Base-by-base conservation (phyloP, 768 basidiomycete species). In the Plicaturopsis crispa region DNA sequence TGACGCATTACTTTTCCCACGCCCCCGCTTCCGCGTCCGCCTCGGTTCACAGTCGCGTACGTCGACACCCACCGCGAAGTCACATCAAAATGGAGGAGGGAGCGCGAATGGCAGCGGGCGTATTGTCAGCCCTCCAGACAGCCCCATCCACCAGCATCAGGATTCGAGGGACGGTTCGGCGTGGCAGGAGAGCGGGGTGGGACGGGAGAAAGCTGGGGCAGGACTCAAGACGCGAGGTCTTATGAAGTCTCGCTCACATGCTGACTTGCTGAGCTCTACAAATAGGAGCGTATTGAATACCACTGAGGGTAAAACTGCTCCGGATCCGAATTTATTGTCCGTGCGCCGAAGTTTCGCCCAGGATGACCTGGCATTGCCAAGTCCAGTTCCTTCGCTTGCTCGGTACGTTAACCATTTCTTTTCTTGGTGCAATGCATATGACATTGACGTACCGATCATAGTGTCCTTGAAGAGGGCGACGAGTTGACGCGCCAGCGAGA, bases 1-100 rank as follows among this genome's bases (percentile, higher is more conserved):
- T 57, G 84, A 88, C 45, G 84, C 84, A 1, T 49, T 88, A 6
- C 56, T 88, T 18, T 80, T 87, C 40, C 86, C 86, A 3, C 73
- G 83, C 1, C 86, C 86, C 10, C 67, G 84, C 36, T 72, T 89
- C 48, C 75, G 71, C 51, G 41, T 76, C 42, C n/a, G n/a, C n/a
- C n/a, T n/a, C n/a, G n/a, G n/a, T n/a, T n/a, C n/a, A n/a, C n/a
- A n/a, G n/a, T n/a, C n/a, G n/a, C n/a, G n/a, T n/a, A n/a, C n/a
- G n/a, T n/a, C n/a, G n/a, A n/a, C n/a, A 71, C 69, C 45, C 63
- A 66, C 17, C 53, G 54, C 26, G 46, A 50, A 16, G 42, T 41
- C 40, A 31, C 40, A 36, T 24, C 34, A 38, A 32, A 39, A 2
- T 42, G 41, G 6, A 28, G 26, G 10, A 14, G 14, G 26, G 14